phyloP scores from a whole-genome alignment of 176 grass and related monocot species.

The Raddia distichophylla region DNA sequence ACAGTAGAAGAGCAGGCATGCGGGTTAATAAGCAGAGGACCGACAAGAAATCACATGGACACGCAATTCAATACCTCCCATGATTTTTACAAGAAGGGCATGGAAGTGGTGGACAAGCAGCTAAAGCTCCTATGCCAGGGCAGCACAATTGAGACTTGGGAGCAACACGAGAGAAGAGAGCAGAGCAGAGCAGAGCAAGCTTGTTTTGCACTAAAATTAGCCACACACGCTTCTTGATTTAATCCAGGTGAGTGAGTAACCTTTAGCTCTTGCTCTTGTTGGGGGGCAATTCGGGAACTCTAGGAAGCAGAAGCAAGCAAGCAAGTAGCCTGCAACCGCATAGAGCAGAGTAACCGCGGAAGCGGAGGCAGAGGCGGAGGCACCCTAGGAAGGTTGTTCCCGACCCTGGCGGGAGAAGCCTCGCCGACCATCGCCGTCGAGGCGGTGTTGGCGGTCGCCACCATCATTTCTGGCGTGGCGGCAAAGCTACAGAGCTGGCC shows the following conservation, averaged over 20 bases:
- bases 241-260: neutral
- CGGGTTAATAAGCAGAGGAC: neutral
- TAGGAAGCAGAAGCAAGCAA: conserved; percentile 3
- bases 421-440: conserved; percentile 48
- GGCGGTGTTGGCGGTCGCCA: conserved; percentile 28
- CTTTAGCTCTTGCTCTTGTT: neutral
- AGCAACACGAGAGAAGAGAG: neutral
- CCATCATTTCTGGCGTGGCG: conserved; percentile 70
- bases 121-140: neutral
- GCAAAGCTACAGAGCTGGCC: conserved; percentile 89
- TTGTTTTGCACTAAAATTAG: neutral
- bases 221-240: neutral
- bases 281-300: conserved; percentile 13
- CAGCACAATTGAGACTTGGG: neutral
- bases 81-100: neutral
- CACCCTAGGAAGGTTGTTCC: conserved; percentile 73
- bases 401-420: conserved; percentile 83
- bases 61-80: neutral
- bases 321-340: conserved; percentile 16
- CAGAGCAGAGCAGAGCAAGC: neutral
- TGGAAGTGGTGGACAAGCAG: conserved; percentile 13
- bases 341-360: neutral
- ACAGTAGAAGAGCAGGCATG: conserved; percentile 26
- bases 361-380: neutral
- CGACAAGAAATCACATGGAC: neutral